Conservation (phyloP, 345 rosid genomes). For the Arabis alpina region DNA sequence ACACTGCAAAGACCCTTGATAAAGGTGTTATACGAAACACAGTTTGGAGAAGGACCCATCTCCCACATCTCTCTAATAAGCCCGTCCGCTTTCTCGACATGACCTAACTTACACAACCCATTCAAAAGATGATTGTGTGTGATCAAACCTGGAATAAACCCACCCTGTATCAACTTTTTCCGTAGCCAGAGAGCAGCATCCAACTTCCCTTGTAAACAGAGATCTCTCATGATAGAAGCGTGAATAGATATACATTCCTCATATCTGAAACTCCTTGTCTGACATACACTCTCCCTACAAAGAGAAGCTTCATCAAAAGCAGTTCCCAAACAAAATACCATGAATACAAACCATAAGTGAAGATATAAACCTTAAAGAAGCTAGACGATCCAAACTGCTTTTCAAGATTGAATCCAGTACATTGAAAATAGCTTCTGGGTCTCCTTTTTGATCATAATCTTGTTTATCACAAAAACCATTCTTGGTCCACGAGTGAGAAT, state of each 20-base stretch:
- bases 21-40: constrained; percentile 63
- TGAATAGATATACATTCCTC: constrained; percentile 38
- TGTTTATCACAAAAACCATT: constrained; percentile 46
- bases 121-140: constrained; percentile 70
- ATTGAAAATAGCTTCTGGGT: constrained; percentile 55
- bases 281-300: constrained; percentile 61
- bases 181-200: constrained; percentile 70
- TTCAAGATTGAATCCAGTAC: constrained; percentile 63
- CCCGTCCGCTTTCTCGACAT: constrained; percentile 57
- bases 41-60: constrained; percentile 65
- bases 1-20: constrained; percentile 64
- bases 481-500: constrained; percentile 30
- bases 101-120: constrained; percentile 59
- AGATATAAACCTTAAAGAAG: constrained; percentile 56
- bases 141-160: constrained; percentile 59
- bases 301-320: background rate
- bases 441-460: constrained; percentile 44
- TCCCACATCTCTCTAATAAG: constrained; percentile 71
- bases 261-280: constrained; percentile 37
- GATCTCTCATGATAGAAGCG: constrained; percentile 49
- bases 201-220: constrained; percentile 66
- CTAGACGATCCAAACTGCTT: constrained; percentile 68
- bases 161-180: constrained; percentile 54
- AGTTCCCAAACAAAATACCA: too few species aligned
- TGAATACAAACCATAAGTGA: background rate